phyloP scores from a whole-genome alignment of 495 filamentous ascomycete species.

The Bombardia bombarda region DNA sequence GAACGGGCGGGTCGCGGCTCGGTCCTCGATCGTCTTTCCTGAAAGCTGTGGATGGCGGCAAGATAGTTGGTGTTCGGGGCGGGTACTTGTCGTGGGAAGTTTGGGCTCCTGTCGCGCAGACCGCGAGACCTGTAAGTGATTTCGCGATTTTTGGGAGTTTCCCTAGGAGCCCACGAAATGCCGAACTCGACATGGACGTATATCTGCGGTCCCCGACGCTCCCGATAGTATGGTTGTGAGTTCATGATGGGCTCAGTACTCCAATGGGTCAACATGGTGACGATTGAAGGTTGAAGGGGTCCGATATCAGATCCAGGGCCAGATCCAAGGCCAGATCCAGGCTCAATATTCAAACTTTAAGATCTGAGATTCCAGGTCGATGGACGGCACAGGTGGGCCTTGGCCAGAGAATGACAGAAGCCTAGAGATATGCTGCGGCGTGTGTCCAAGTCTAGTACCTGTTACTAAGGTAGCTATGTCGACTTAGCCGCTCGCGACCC shows the following conservation, averaged over 20 bases:
- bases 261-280: conserved; percentile 4
- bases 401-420: too few relatives aligned
- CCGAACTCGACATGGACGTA: conserved; percentile 40
- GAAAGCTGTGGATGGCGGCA: conserved; percentile 22
- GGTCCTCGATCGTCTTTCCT: conserved; percentile 18
- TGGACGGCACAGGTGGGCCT: too few relatives aligned
- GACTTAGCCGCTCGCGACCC: too few relatives aligned
- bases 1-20: not conserved
- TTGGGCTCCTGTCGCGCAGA: conserved; percentile 27
- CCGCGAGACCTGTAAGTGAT: conserved; percentile 36
- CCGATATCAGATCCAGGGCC: too few relatives aligned
- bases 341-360: too few relatives aligned
- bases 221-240: conserved; percentile 10
- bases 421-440: too few relatives aligned
- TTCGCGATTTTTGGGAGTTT: conserved; percentile 31
- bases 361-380: too few relatives aligned
- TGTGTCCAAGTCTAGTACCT: too few relatives aligned
- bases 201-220: conserved; percentile 30
- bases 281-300: not conserved
- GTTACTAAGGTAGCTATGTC: too few relatives aligned
- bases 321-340: too few relatives aligned
- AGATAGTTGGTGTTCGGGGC: conserved; percentile 36
- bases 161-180: conserved; percentile 33
- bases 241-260: conserved; percentile 23
- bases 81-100: conserved; percentile 34